Evolutionary conservation across 1,139 yeast species (phyloP).

Genomic region (Yamadazyma songkhlaensis): DNA sequence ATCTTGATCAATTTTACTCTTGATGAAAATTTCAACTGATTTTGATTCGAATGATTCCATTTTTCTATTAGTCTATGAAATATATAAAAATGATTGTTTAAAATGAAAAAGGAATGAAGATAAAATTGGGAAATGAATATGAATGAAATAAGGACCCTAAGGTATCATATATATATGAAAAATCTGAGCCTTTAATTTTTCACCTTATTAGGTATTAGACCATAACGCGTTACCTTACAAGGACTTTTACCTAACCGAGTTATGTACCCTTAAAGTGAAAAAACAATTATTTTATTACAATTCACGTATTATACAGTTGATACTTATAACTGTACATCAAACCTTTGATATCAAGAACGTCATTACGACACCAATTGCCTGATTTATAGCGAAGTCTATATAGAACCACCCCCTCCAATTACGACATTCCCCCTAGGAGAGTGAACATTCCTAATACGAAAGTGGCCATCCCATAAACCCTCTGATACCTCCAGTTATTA

Average conservation of each 20-base stretch:
- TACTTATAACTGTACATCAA: no score
- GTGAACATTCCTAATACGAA: no score
- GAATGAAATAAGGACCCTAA: neutral
- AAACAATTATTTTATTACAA: neutral
- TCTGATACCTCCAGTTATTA: no score
- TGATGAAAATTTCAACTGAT: constrained; percentile 54
- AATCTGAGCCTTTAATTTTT: neutral
- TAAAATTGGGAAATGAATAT: neutral
- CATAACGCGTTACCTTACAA: neutral
- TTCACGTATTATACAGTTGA: no score
- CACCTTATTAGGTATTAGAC: neutral
- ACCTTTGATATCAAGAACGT: no score
- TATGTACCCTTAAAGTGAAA: neutral
- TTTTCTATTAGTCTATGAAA: neutral
- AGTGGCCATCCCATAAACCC: no score
- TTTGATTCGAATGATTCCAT: constrained; percentile 32
- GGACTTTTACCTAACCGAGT: neutral
- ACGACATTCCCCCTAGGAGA: neutral
- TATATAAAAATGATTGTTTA: neutral
- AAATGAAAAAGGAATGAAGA: neutral
- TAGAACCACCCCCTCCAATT: no score
- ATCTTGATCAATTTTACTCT: constrained; percentile 60
- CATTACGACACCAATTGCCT: no score
- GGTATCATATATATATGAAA: neutral
- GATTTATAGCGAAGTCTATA: no score